Evolutionary conservation across 2,329 filamentous ascomycete genomes (phyloP).

Genomic region (Tolypocladium sp.): DNA sequence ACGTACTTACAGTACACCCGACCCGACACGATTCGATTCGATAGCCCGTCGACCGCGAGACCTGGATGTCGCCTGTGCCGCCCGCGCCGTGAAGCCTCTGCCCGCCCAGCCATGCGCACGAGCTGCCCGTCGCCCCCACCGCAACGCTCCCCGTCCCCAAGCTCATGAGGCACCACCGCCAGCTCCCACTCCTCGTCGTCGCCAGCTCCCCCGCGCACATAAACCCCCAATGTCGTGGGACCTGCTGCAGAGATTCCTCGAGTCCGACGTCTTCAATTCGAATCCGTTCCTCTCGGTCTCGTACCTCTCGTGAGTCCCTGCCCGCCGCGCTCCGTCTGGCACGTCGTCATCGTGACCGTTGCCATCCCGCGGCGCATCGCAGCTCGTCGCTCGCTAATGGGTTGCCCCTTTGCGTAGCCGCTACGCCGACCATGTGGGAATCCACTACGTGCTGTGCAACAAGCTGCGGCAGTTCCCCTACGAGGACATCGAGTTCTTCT

Average conservation of each 20-base stretch:
- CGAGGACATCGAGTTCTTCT: conserved; percentile 88
- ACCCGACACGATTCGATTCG: not conserved
- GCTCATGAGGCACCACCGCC: conserved; percentile 11
- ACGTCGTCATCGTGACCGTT: not conserved
- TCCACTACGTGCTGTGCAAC: conserved; percentile 80
- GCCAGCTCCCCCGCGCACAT: not conserved
- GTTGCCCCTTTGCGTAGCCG: conserved; percentile 44
- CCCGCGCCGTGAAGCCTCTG: not conserved
- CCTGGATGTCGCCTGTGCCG: not conserved
- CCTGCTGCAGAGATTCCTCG: conserved; percentile 81
- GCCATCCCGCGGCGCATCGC: not conserved
- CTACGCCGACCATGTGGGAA: conserved; percentile 83
- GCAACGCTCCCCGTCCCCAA: conserved; percentile 4
- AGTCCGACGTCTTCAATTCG: conserved; percentile 90
- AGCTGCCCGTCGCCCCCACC: conserved; percentile 7
- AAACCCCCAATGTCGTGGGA: conserved; percentile 62
- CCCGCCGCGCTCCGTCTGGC: not conserved
- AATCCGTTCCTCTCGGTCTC: conserved; percentile 82
- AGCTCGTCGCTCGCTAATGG: conserved; percentile 9
- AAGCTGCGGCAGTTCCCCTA: conserved; percentile 85
- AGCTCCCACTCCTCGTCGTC: conserved; percentile 3
- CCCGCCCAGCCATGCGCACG: conserved; percentile 12
- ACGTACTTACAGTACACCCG: not conserved
- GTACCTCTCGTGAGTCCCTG: conserved; percentile 69
- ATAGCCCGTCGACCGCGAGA: not conserved